A percentile compares a stretch with the other conserved stretches of the same genome.
phyloP scores from a whole-genome alignment of 2,329 filamentous ascomycete genomes.

The Cladorrhinum sp. region DNA sequence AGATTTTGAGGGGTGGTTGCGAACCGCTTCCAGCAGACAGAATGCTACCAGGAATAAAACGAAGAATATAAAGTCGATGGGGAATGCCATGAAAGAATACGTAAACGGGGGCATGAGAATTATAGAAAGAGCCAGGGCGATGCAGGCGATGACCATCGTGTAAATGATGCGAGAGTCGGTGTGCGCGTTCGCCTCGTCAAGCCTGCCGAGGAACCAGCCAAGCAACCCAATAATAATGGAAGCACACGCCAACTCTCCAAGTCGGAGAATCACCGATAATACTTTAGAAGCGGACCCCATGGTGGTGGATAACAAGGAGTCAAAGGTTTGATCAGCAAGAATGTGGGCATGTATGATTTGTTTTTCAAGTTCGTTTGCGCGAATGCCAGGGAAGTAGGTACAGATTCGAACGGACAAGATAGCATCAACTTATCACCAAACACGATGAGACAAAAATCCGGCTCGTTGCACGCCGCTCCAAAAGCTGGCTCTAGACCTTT shows the following conservation, averaged over 20 bases:
- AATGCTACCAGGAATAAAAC: constrained; percentile 5
- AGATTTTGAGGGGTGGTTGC: background rate
- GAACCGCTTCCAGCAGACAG: background rate
- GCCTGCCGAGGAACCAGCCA: constrained; percentile 1
- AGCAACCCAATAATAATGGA: constrained; percentile 5
- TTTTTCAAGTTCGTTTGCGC: background rate
- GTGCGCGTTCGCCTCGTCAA: constrained; percentile 1
- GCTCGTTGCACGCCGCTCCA: background rate
- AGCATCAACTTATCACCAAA: background rate
- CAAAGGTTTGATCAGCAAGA: background rate
- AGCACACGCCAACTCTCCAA: constrained; percentile 3
- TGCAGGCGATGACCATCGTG: constrained; percentile 3
- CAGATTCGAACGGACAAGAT: background rate
- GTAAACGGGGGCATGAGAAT: constrained; percentile 8
- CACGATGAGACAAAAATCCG: background rate
- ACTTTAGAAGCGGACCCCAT: constrained; percentile 7
- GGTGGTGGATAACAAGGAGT: background rate
- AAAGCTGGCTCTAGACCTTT: background rate
- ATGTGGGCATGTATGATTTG: background rate
- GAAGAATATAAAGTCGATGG: constrained; percentile 8
- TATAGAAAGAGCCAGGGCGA: constrained; percentile 1
- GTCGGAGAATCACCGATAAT: constrained; percentile 4
- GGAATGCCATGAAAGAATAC: constrained; percentile 7
- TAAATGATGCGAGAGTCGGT: constrained; percentile 6
- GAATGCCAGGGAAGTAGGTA: background rate